phyloP scores from a whole-genome alignment of 208 protist genomes.

The Leptomonas pyrrhocoris region DNA sequence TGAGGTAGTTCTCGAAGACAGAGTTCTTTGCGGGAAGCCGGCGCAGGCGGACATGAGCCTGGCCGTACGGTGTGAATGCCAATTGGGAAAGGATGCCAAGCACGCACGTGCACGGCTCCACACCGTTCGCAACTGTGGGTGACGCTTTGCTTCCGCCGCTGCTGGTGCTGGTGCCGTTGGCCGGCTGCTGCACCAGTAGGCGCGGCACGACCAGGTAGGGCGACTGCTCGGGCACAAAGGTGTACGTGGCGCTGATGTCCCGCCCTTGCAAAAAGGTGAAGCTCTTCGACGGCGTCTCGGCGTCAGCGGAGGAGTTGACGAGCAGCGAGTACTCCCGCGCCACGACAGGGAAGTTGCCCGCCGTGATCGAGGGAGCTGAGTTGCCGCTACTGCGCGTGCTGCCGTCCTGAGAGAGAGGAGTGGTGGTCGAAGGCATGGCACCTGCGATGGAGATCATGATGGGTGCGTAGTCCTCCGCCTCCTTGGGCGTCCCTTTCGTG shows the following conservation, averaged over 20 bases:
- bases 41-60: conserved; percentile 47
- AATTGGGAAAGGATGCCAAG: conserved; percentile 53
- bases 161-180: not conserved
- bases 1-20: conserved; percentile 62
- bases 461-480: conserved; percentile 50
- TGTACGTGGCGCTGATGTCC: conserved; percentile 60
- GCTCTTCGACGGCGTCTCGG: conserved; percentile 32
- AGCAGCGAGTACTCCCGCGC: conserved; percentile 35
- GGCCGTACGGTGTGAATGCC: conserved; percentile 39
- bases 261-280: conserved; percentile 55
- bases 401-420: conserved; percentile 17
- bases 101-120: conserved; percentile 29
- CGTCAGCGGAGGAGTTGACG: conserved; percentile 40
- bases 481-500: conserved; percentile 35
- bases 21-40: conserved; percentile 35
- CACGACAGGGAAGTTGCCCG: conserved; percentile 19
- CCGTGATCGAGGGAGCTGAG: conserved; percentile 20
- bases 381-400: conserved; percentile 26
- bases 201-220: conserved; percentile 59
- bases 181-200: conserved; percentile 29
- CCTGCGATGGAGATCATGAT: conserved; percentile 55
- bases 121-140: conserved; percentile 1
- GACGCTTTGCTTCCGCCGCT: conserved; percentile 14
- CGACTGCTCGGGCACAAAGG: conserved; percentile 51
- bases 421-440: conserved; percentile 14